A percentile compares a stretch with the other conserved stretches of the same genome.
Evolutionary conservation across 495 filamentous ascomycete species (phyloP).

Genomic region (Xylaria grammica): DNA sequence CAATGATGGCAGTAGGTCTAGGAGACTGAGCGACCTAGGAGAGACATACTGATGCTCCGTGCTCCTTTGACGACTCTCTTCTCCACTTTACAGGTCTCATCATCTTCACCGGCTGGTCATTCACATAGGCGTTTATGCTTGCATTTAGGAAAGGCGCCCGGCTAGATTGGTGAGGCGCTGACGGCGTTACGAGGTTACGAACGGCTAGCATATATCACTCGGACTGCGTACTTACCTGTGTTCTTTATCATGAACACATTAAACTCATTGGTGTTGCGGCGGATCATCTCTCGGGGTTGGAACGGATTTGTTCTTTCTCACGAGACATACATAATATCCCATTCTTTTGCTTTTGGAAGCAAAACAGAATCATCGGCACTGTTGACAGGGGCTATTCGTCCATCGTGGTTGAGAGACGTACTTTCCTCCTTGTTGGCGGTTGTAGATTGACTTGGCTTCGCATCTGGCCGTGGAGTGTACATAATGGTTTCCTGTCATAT

Average conservation of each 20-base stretch:
- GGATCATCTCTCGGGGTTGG: constrained; percentile 16
- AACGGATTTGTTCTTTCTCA: constrained; percentile 11
- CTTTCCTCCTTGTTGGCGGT: background rate
- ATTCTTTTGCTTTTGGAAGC: constrained; percentile 5
- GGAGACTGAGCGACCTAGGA: constrained; percentile 51
- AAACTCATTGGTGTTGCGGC: constrained; percentile 32
- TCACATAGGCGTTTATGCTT: constrained; percentile 20
- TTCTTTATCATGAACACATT: constrained; percentile 25
- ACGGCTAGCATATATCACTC: constrained; percentile 38
- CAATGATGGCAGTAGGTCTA: constrained; percentile 32
- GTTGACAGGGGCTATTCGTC: constrained; percentile 4
- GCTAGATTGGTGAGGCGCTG: constrained; percentile 27
- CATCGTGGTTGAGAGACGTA: background rate
- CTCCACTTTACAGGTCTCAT: constrained; percentile 27
- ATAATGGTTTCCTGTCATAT: constrained; percentile 12
- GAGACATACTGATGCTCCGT: constrained; percentile 49
- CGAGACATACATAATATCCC: constrained; percentile 23
- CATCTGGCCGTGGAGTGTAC: constrained; percentile 10
- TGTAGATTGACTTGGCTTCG: constrained; percentile 6
- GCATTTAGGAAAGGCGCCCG: constrained; percentile 20
- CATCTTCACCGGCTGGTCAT: constrained; percentile 15
- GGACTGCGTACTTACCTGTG: constrained; percentile 27
- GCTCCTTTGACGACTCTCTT: constrained; percentile 32
- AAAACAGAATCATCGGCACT: constrained; percentile 5
- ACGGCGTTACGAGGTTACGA: constrained; percentile 41